These are phyloP conservation scores for Ophiostoma sp. DNA, from an alignment of 2,329 filamentous ascomycete genomes.

Conservation along the genomic window DNA sequence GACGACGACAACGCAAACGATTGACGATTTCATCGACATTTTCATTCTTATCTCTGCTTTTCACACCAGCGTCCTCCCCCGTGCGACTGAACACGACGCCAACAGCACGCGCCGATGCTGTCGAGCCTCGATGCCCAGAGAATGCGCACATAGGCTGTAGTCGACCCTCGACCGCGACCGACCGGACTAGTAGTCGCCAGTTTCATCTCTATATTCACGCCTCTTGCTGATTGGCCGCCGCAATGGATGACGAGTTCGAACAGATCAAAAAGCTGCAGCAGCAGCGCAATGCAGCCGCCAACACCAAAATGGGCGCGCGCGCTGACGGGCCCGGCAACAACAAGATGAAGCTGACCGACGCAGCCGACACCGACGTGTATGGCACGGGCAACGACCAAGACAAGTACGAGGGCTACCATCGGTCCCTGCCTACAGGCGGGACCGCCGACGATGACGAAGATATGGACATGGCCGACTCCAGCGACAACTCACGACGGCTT, in stretches of 20 bases:
- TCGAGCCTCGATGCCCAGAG: slow-evolving; percentile 18
- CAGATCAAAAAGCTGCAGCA: slow-evolving; percentile 81
- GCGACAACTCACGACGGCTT: slow-evolving; percentile 57
- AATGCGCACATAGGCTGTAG: slow-evolving; percentile 20
- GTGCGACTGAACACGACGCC: background rate
- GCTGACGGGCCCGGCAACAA: slow-evolving; percentile 59
- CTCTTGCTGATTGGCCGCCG: background rate
- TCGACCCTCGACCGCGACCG: slow-evolving; percentile 9
- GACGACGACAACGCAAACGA: background rate
- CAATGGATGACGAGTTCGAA: slow-evolving; percentile 60
- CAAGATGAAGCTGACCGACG: slow-evolving; percentile 70
- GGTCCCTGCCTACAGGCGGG: slow-evolving; percentile 69
- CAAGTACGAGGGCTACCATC: slow-evolving; percentile 85
- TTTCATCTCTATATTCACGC: background rate
- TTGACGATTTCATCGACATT: background rate
- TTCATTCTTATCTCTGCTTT: no score
- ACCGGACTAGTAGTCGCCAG: background rate
- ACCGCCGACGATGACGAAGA: slow-evolving; percentile 64
- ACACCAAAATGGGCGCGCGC: slow-evolving; percentile 74
- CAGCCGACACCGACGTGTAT: slow-evolving; percentile 84
- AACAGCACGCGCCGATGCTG: slow-evolving; percentile 20
- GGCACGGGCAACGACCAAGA: slow-evolving; percentile 56
- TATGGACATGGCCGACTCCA: slow-evolving; percentile 52
- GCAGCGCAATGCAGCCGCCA: slow-evolving; percentile 79
- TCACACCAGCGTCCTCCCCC: background rate